phyloP scores from a whole-genome alignment of 2,329 filamentous ascomycete species.

The Cryphonectria japonica region DNA sequence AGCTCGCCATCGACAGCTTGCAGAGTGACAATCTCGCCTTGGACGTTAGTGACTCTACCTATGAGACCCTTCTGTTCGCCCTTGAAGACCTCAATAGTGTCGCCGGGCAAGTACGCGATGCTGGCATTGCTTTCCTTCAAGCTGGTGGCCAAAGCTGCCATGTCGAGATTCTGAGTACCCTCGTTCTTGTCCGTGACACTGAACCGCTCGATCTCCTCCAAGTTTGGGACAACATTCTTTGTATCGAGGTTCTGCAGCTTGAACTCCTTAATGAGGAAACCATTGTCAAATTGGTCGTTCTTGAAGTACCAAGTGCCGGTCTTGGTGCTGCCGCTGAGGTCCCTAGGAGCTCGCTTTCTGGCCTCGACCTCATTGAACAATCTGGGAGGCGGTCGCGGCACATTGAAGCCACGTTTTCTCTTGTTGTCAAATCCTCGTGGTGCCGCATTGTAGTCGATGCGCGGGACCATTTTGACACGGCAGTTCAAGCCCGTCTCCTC shows the following conservation, averaged over 20 bases:
- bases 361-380: constrained; percentile 94
- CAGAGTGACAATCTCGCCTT: constrained; percentile 90
- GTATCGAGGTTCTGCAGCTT: constrained; percentile 85
- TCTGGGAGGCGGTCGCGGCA: constrained; percentile 78
- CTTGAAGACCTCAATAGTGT: constrained; percentile 94
- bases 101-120: constrained; percentile 86
- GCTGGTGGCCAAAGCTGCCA: constrained; percentile 87
- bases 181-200: constrained; percentile 80
- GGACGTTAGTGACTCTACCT: constrained; percentile 83
- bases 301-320: constrained; percentile 84
- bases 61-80: constrained; percentile 93
- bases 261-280: constrained; percentile 92
- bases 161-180: constrained; percentile 89
- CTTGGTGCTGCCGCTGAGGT: constrained; percentile 69
- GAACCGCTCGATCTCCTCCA: constrained; percentile 96
- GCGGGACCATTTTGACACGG: constrained; percentile 83
- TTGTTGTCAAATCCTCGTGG: constrained; percentile 61
- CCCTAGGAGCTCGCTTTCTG: constrained; percentile 77
- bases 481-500: constrained; percentile 92
- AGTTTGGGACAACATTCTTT: constrained; percentile 86
- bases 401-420: constrained; percentile 66
- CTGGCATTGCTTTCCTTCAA: constrained; percentile 82
- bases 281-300: constrained; percentile 87
- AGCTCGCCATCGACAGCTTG: constrained; percentile 82
- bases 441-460: constrained; percentile 75